Conservation (phyloP, 331 rosid genomes). For the Telfairia occidentalis region DNA sequence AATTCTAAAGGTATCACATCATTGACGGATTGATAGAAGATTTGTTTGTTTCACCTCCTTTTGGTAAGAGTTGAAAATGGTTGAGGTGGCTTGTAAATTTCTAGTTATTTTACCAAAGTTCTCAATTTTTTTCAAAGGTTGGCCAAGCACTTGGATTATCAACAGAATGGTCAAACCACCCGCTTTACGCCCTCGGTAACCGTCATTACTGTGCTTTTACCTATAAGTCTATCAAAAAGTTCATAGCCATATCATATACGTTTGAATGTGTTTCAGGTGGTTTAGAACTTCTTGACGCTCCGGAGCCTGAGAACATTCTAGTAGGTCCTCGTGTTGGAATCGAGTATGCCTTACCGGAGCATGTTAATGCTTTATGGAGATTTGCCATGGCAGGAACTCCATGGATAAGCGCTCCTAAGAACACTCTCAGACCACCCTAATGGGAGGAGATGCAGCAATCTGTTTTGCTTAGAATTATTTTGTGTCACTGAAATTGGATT, state of each 20-base stretch:
- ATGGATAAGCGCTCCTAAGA: slow-evolving; percentile 92
- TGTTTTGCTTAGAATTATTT: background rate
- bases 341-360: slow-evolving; percentile 69
- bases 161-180: slow-evolving; percentile 86
- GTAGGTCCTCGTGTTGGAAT: slow-evolving; percentile 87
- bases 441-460: background rate
- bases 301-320: slow-evolving; percentile 57
- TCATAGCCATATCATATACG: background rate
- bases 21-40: background rate
- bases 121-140: slow-evolving; percentile 25
- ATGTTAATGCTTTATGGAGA: slow-evolving; percentile 78
- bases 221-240: background rate
- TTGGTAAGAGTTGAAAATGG: background rate
- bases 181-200: slow-evolving; percentile 70
- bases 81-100: background rate
- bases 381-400: slow-evolving; percentile 80
- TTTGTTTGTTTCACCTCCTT: background rate
- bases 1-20: background rate
- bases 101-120: background rate
- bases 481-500: background rate
- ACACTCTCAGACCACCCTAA: slow-evolving; percentile 45
- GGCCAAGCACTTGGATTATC: slow-evolving; percentile 93
- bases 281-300: slow-evolving; percentile 74
- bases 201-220: background rate
- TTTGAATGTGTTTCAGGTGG: slow-evolving; percentile 43